phyloP scores from a whole-genome alignment of 2,329 filamentous ascomycete genomes.

The Diaporthe sp. region DNA sequence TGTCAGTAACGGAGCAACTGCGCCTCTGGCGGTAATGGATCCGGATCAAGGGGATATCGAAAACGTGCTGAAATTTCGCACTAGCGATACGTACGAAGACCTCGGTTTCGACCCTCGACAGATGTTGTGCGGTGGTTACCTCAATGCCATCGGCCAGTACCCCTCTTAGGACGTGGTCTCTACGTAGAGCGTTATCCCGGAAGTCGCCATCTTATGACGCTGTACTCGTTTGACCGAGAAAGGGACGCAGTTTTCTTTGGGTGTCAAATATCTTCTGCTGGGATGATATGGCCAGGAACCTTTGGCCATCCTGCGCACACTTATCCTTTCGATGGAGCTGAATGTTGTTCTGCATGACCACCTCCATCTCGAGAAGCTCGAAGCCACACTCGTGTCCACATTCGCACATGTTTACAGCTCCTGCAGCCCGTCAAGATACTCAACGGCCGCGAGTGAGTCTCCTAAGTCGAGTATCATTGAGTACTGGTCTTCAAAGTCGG shows the following conservation, averaged over 20 bases:
- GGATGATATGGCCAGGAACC: not conserved
- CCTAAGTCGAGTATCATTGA: not conserved
- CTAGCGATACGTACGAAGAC: slow-evolving; percentile 54
- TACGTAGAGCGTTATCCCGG: not conserved
- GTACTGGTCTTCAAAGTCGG: not conserved
- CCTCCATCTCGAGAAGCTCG: not conserved
- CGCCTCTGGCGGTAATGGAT: not conserved
- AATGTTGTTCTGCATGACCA: not conserved
- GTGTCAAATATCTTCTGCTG: not conserved
- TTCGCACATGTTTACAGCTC: not conserved
- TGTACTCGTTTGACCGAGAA: not conserved
- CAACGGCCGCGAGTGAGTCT: not conserved
- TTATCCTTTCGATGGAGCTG: not conserved
- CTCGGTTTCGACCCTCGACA: slow-evolving; percentile 57
- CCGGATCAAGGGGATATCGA: slow-evolving; percentile 11
- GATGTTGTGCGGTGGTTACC: slow-evolving; percentile 56
- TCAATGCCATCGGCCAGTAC: slow-evolving; percentile 44
- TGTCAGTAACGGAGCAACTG: slow-evolving; percentile 42
- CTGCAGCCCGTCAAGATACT: not conserved
- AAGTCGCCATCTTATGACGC: not conserved
- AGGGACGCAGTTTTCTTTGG: no score
- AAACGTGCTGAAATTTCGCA: slow-evolving; percentile 36
- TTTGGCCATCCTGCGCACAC: not conserved
- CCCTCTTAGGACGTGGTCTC: slow-evolving; percentile 14
- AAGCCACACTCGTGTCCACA: not conserved